phyloP scores from a whole-genome alignment of 768 basidiomycete genomes.

The Lactarius sp. region DNA sequence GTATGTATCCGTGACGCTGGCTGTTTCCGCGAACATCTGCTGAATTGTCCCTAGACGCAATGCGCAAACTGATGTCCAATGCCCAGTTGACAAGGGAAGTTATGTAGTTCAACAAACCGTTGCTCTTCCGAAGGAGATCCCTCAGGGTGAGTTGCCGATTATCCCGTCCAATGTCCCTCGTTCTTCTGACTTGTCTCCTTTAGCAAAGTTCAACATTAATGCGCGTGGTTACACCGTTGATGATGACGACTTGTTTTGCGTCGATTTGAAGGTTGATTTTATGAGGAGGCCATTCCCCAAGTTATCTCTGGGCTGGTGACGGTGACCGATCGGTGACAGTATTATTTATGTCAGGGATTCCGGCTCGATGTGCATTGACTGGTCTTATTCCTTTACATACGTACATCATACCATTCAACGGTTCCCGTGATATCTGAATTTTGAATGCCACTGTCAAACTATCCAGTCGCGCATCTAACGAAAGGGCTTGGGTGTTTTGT shows the following conservation, averaged over 20 bases:
- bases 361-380: slow-evolving; percentile 8
- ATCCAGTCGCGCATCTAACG: background rate
- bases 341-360: background rate
- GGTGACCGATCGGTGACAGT: background rate
- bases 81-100: slow-evolving; percentile 70
- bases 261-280: slow-evolving; percentile 78
- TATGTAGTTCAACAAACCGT: slow-evolving; percentile 83
- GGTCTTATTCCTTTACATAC: slow-evolving; percentile 9
- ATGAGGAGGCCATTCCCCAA: slow-evolving; percentile 38
- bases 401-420: slow-evolving; percentile 1
- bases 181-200: slow-evolving; percentile 8
- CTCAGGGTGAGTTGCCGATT: slow-evolving; percentile 47
- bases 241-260: slow-evolving; percentile 74
- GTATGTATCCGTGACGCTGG: slow-evolving; percentile 45
- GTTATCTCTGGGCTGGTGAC: slow-evolving; percentile 30
- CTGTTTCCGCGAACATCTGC: background rate
- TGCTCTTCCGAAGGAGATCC: slow-evolving; percentile 86
- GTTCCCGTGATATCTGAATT: background rate
- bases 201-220: slow-evolving; percentile 80
- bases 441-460: background rate
- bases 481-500: no score
- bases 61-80: slow-evolving; percentile 71
- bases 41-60: slow-evolving; percentile 46
- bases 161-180: background rate
- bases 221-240: slow-evolving; percentile 65